Base-by-base conservation (phyloP, 2,329 filamentous ascomycete genomes). In the Ploettnerulaceae sp. region DNA sequence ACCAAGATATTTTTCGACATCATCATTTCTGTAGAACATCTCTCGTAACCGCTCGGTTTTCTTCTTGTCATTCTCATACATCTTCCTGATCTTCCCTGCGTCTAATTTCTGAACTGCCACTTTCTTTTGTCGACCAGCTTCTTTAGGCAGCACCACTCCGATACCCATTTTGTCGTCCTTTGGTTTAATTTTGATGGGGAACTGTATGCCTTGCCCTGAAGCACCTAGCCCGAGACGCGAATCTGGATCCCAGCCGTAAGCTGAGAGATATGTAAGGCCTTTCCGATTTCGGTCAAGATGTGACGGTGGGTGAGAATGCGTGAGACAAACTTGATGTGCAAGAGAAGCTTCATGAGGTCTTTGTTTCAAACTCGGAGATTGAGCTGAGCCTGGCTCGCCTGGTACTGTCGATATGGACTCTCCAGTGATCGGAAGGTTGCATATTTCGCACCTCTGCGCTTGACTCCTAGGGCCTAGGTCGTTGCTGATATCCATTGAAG, bases 151-250 rank as follows among this genome's bases (percentile, higher is more conserved):
- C 4, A 69, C 63, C 32, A 74, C 71, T 0, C 89, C 89, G 20
- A 95, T 66, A 0, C 90, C 91, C 6, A 85, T 69, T 3, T 77
- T 89, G 61, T 91, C 80, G 33, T 82, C 76, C 67, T 95, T 95
- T 45, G 76, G 70, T 36, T 57, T 61, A 1, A 78, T 70, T 62
- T 89, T 89, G 52, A 96, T 72, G 1, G 90, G 90, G 54, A 81
- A 82, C 31, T 83, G 73, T 50, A 88, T 82, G 3, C 90, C 90
- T 58, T 74, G 68, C 1, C 85, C 82, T 2, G 70, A 67, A 7
- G 76, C 76, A 0, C 90, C 90, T 0, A 96, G 72, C 0, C 90
- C 90, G 12, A 69, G 66, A 2, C 88, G 72, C 21, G 79, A 71
- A 64, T 90, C 86, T 0, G 85, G 83, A 57, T 90, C 82, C 80